Evolutionary conservation across 768 basidiomycete species (phyloP).

Genomic region (Agrocybe pediades): DNA sequence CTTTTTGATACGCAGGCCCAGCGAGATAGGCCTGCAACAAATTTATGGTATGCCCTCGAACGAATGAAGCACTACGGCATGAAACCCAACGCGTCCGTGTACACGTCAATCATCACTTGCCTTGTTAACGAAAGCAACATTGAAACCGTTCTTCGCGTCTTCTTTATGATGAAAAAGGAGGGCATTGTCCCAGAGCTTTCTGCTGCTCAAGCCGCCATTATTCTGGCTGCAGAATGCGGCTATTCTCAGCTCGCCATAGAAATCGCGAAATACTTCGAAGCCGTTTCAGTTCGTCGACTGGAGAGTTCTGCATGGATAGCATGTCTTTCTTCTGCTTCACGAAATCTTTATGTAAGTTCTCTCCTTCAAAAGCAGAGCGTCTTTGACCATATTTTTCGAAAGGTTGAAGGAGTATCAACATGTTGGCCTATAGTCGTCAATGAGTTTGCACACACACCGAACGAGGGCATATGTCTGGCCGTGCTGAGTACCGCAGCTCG

Average conservation of each 20-base stretch:
- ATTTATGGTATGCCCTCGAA: conserved; percentile 52
- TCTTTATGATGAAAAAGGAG: conserved; percentile 57
- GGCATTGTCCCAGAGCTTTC: conserved; percentile 52
- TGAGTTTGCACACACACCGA: conserved; percentile 54
- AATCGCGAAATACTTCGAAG: conserved; percentile 63
- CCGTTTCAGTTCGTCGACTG: conserved; percentile 51
- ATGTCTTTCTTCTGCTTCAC: conserved; percentile 66
- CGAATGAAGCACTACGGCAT: conserved; percentile 55
- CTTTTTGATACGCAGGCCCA: conserved; percentile 41
- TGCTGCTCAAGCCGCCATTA: conserved; percentile 54
- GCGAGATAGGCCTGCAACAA: conserved; percentile 35
- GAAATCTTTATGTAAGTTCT: conserved; percentile 58
- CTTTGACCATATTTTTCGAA: not conserved
- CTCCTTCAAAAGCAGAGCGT: too few species aligned
- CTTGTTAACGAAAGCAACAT: conserved; percentile 49
- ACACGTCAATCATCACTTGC: conserved; percentile 52
- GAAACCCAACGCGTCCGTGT: conserved; percentile 53
- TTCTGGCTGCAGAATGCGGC: conserved; percentile 52
- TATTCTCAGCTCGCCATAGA: conserved; percentile 73
- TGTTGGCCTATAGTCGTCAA: conserved; percentile 66
- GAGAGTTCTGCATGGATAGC: conserved; percentile 61
- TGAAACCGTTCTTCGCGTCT: conserved; percentile 64
- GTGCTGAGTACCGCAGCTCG: conserved; percentile 77
- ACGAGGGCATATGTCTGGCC: conserved; percentile 72
- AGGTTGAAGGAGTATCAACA: conserved; percentile 67